A percentile compares a stretch with the other conserved stretches of the same genome.
Evolutionary conservation across 768 basidiomycete species (phyloP).

Genomic region (Phanerodontia chrysosporium): DNA sequence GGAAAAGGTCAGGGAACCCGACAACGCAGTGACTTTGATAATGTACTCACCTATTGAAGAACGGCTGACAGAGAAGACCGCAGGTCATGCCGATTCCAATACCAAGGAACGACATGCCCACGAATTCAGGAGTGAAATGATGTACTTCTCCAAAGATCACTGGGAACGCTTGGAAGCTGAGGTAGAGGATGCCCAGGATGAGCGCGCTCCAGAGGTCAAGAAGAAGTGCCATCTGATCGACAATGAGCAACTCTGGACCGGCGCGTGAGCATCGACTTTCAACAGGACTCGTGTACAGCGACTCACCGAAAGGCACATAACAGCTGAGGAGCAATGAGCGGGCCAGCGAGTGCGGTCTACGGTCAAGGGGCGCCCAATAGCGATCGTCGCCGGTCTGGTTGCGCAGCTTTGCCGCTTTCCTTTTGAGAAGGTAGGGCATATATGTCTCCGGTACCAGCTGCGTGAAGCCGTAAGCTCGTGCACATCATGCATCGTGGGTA

Average conservation of each 20-base stretch:
- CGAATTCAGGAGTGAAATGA: slow-evolving; percentile 46
- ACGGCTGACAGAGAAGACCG: slow-evolving; percentile 35
- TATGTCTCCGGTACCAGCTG: slow-evolving; percentile 75
- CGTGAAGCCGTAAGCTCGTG: slow-evolving; percentile 13
- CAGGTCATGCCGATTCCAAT: slow-evolving; percentile 44
- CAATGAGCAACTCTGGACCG: slow-evolving; percentile 49
- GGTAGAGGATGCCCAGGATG: slow-evolving; percentile 40
- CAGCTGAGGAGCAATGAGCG: slow-evolving; percentile 53
- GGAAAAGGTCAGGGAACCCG: background rate
- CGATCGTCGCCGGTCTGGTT: slow-evolving; percentile 48
- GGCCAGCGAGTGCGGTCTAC: slow-evolving; percentile 37
- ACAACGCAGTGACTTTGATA: background rate
- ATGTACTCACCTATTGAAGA: slow-evolving; percentile 37
- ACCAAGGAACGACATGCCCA: slow-evolving; percentile 43
- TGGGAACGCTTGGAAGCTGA: slow-evolving; percentile 51
- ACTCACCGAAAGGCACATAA: slow-evolving; percentile 51
- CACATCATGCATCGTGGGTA: background rate
- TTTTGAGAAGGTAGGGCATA: slow-evolving; percentile 51
- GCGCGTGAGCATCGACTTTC: background rate
- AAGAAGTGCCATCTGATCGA: slow-evolving; percentile 73
- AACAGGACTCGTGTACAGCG: background rate
- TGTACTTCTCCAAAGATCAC: slow-evolving; percentile 42
- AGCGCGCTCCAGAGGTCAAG: slow-evolving; percentile 31
- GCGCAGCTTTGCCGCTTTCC: slow-evolving; percentile 58
- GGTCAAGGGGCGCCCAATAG: slow-evolving; percentile 61